Base-by-base conservation (phyloP, 2,329 filamentous ascomycete genomes). In the Chaetomium sp. region DNA sequence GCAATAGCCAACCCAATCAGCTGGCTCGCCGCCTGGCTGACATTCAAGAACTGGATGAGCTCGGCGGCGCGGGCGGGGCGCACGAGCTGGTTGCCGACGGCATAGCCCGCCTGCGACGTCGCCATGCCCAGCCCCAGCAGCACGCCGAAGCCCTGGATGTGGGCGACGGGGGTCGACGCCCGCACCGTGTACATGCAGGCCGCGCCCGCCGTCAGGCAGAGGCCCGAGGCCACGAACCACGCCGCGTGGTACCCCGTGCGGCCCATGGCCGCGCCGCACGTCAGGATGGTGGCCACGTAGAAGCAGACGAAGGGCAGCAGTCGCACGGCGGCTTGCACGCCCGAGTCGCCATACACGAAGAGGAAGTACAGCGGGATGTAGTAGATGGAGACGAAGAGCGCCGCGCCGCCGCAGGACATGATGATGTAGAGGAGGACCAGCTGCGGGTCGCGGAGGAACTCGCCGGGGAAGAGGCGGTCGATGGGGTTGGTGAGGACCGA, bases 301-400 rank as follows among this genome's bases (percentile, higher is more conserved):
- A 42, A 16, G 38, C 54, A 55, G 31, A 55, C 35, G 53, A 33
- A 55, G 27, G 53, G 53, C 9, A 55, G 29, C 19, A 55, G 53
- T 8, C 53, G 53, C 19, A 55, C 53, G 19, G 53, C 53, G 7
- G 53, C 31, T 5, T 55, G 8, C 6, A 55, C n/a, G 53, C 27
- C 53, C 29, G 53, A 55, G 53, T 55, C 53, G 21, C 53, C 53
- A 7, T 31, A 29, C 16, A n/a, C 31, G 53, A 55, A 55, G 16
- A 33, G 53, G 53, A 55, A 55, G 27, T 21, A 55, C 8, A 55
- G 53, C 53, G 53, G 53, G 21, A 55, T 55, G 53, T 55, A 55
- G 53, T 55, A 55, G 16, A 55, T 42, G 38, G 38, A 42, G 16
- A 42, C 38, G 38, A 42, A 42, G 38, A 42, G 38, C 16, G 38